Evolutionary conservation across 2,329 filamentous ascomycete species (phyloP).

Genomic region (Ophiocordyceps unilateralis): DNA sequence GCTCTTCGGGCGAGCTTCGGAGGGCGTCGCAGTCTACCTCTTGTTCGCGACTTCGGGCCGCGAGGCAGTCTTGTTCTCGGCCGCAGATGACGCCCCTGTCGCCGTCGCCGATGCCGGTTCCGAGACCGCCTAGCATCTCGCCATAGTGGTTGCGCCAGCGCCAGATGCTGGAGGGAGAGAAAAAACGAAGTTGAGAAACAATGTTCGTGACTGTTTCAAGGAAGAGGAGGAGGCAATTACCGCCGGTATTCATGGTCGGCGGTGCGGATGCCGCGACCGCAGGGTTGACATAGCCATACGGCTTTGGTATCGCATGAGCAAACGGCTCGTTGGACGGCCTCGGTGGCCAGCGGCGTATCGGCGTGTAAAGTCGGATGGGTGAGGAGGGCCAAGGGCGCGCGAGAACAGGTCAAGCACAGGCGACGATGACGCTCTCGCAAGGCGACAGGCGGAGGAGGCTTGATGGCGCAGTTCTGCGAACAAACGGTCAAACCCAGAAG

Average conservation of each 20-base stretch:
- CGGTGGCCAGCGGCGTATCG: conserved; percentile 28
- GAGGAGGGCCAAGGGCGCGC: conserved; percentile 47
- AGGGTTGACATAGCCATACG: conserved; percentile 76
- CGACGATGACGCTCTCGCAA: conserved; percentile 65
- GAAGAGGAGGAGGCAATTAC: conserved; percentile 17
- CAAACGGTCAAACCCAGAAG: conserved; percentile 3
- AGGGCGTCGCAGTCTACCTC: conserved; percentile 78
- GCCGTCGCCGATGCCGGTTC: conserved; percentile 76
- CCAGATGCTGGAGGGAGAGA: conserved; percentile 44
- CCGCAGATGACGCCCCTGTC: conserved; percentile 80
- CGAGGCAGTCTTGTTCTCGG: conserved; percentile 59
- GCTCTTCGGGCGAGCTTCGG: too few relatives aligned
- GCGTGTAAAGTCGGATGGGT: conserved; percentile 25
- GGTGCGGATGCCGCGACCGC: conserved; percentile 52
- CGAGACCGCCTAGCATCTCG: conserved; percentile 61
- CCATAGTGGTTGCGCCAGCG: conserved; percentile 78
- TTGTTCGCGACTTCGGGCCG: conserved; percentile 58
- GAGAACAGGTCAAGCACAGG: conserved; percentile 59
- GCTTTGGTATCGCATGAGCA: conserved; percentile 36
- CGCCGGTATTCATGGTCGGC: conserved; percentile 41
- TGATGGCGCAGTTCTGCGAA: conserved; percentile 91
- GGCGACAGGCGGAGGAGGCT: conserved; percentile 51
- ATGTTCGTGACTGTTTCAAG: conserved; percentile 1
- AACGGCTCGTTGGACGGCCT: conserved; percentile 37
- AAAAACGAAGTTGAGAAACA: conserved; percentile 2